Conservation (phyloP, 2,329 filamentous ascomycete species). For the Neofusicoccum laricinum region DNA sequence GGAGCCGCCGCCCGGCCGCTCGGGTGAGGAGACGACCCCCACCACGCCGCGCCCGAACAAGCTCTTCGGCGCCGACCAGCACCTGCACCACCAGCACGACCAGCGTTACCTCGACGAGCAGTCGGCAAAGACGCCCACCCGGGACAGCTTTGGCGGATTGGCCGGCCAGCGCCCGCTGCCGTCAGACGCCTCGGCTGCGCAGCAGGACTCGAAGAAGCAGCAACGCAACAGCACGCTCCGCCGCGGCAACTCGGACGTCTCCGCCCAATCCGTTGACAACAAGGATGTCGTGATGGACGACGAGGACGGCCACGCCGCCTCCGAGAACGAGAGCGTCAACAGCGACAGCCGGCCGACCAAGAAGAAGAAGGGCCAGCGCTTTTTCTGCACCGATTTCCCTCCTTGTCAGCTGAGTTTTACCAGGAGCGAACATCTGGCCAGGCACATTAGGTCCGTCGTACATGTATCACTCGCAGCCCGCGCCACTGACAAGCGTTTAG, state of each 20-base stretch:
- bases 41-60: conserved; percentile 52
- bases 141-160: conserved; percentile 49
- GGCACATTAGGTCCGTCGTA: conserved; percentile 76
- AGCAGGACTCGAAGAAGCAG: conserved; percentile 50
- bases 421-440: conserved; percentile 87
- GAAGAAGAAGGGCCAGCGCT: conserved; percentile 95
- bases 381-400: conserved; percentile 93
- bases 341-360: conserved; percentile 70
- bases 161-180: conserved; percentile 47
- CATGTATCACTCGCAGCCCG: not conserved
- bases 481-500: conserved; percentile 43
- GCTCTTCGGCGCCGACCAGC: conserved; percentile 40
- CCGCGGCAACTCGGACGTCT: conserved; percentile 12
- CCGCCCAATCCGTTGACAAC: conserved; percentile 58
- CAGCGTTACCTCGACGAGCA: conserved; percentile 33
- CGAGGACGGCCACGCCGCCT: conserved; percentile 58
- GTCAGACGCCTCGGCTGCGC: conserved; percentile 41
- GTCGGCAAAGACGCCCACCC: conserved; percentile 61
- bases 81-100: conserved; percentile 28
- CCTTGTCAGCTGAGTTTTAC: conserved; percentile 95
- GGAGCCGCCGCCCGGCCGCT: conserved; percentile 41
- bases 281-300: conserved; percentile 76
- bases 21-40: conserved; percentile 55
- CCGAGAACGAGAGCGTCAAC: conserved; percentile 49
- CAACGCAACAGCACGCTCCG: conserved; percentile 4